These are phyloP conservation scores for Primulina tabacum DNA, from an alignment of 257 asterid genomes.

Conservation along the genomic window DNA sequence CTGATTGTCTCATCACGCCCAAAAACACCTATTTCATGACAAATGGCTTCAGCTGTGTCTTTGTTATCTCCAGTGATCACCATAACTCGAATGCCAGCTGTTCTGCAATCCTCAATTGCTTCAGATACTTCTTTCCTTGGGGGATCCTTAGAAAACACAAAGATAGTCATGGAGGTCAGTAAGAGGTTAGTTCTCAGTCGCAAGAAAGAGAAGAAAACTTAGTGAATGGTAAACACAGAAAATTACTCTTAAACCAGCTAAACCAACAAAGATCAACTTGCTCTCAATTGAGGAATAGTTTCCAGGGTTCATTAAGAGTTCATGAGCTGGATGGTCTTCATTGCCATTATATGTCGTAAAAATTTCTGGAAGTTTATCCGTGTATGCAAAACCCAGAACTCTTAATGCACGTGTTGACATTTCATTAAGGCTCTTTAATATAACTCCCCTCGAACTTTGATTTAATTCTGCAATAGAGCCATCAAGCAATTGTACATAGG, in stretches of 20 bases:
- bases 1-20: slow-evolving; percentile 68
- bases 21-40: slow-evolving; percentile 94
- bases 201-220: neutral
- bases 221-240: slow-evolving; percentile 14
- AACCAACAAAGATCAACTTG: slow-evolving; percentile 74
- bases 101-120: slow-evolving; percentile 93
- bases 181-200: neutral
- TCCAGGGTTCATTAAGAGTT: slow-evolving; percentile 76
- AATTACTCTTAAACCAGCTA: slow-evolving; percentile 95
- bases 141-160: slow-evolving; percentile 65
- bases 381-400: slow-evolving; percentile 93
- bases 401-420: slow-evolving; percentile 88
- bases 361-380: slow-evolving; percentile 51
- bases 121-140: slow-evolving; percentile 94
- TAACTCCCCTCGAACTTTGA: slow-evolving; percentile 40
- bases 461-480: slow-evolving; percentile 74
- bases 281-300: slow-evolving; percentile 89
- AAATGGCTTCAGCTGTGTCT: slow-evolving; percentile 94
- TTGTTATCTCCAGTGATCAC: slow-evolving; percentile 97
- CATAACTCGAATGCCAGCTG: slow-evolving; percentile 97
- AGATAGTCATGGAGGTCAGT: slow-evolving; percentile 6
- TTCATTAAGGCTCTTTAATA: slow-evolving; percentile 65
- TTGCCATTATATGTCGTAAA: slow-evolving; percentile 78
- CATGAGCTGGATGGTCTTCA: slow-evolving; percentile 95
- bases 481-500: slow-evolving; percentile 69